Evolutionary conservation across 257 asterid species (phyloP), one percentile per base, ranked within the genome.

Genomic region (Fraxinus anomala): DNA sequence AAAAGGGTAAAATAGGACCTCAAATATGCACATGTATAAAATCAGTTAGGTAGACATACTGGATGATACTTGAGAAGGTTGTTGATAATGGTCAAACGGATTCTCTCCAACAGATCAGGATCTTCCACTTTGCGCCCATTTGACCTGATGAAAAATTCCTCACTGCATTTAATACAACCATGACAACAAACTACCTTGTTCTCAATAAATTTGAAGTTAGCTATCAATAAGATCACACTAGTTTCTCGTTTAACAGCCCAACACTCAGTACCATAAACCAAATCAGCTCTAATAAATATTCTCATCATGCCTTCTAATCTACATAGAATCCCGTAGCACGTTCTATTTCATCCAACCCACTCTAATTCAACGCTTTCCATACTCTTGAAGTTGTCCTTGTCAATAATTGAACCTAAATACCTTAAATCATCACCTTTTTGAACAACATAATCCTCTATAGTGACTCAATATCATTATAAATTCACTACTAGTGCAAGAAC

Each of bases 51-150:
- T 51, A 81, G 79, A 86, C 92, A 75, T 93, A 96, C 99, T 6
- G 99, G 99, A 79, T 96, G 99, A 87, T 89, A 96, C 81, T 90
- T 96, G 47, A 96, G 92, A 71, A 96, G 91, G 85, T 96, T 96
- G 87, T 85, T 92, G 84, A 96, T 91, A 73, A 96, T 96, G 86
- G 98, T 91, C 85, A 96, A 80, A 73, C 99, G 99, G 86, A 96
- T 91, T 85, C 92, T 87, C 87, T 96, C 99, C 94, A 96, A 82
- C 80, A 96, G 90, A 89, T 92, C 98, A 76, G 99, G 97, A 68
- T 96, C 97, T 80, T 89, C 94, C 76, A 93, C 94, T 88, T 92
- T 96, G 76, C 97, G 96, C 59, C 98, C 99, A 24, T 91, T 82
- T 59, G 85, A 36, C 87, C 99, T 96, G 85, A 85, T 79, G 51